A percentile compares a stretch with the other conserved stretches of the same genome.
Evolutionary conservation across 352 stramenopile genomes (phyloP).

Genomic region (Pythium rhizo-oryzae): DNA sequence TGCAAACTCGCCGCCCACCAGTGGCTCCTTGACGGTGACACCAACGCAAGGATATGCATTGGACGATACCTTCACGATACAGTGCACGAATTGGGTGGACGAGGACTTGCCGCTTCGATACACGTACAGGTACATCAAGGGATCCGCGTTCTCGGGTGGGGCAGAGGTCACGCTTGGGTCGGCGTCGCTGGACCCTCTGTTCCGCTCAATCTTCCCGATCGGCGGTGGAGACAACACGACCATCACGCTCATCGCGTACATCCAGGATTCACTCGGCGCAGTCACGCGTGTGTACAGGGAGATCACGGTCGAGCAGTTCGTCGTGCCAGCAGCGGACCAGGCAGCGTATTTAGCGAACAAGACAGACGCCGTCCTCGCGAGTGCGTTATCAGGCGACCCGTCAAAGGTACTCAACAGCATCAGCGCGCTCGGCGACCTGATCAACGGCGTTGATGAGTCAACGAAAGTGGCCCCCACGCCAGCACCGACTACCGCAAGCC

Average conservation of each 20-base stretch:
- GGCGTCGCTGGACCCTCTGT: slow-evolving; percentile 52
- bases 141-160: slow-evolving; percentile 44
- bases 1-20: slow-evolving; percentile 57
- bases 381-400: slow-evolving; percentile 55
- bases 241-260: slow-evolving; percentile 64
- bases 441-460: slow-evolving; percentile 52
- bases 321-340: slow-evolving; percentile 47
- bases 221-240: slow-evolving; percentile 61
- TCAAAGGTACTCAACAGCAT: slow-evolving; percentile 65
- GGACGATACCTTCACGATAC: slow-evolving; percentile 53
- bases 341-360: slow-evolving; percentile 61
- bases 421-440: slow-evolving; percentile 62
- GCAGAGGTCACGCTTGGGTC: slow-evolving; percentile 59
- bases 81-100: slow-evolving; percentile 64
- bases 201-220: slow-evolving; percentile 50
- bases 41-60: slow-evolving; percentile 50
- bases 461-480: slow-evolving; percentile 22
- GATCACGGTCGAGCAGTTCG: slow-evolving; percentile 50
- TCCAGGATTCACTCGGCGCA: slow-evolving; percentile 57
- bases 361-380: slow-evolving; percentile 47
- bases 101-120: slow-evolving; percentile 67
- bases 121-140: slow-evolving; percentile 79
- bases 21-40: slow-evolving; percentile 43
- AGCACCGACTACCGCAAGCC: slow-evolving; percentile 25
- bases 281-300: slow-evolving; percentile 50